Evolutionary conservation across 139 green algal species (phyloP).

Genomic region (Tetraselmis striata): DNA sequence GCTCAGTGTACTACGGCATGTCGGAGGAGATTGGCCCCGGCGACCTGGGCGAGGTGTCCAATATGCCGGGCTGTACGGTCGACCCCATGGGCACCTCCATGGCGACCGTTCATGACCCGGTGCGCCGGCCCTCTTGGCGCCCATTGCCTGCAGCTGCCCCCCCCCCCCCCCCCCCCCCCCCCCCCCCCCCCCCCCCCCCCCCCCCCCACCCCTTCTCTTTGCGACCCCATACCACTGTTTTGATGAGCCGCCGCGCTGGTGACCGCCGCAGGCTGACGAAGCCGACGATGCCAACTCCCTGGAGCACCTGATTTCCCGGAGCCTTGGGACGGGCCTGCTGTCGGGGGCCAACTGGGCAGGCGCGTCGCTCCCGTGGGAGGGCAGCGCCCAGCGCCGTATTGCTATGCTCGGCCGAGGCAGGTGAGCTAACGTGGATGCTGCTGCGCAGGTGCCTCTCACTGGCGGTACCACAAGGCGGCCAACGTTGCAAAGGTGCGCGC

Average conservation of each 20-base stretch:
- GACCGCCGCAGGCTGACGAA: not conserved
- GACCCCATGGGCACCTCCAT: not conserved
- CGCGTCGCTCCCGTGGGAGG: not conserved
- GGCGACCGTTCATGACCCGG: not conserved
- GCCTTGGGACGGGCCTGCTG: not conserved
- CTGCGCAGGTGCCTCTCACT: constrained; percentile 59
- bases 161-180: too few relatives aligned
- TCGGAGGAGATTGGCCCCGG: not conserved
- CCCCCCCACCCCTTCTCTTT: not conserved
- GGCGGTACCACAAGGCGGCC: constrained; percentile 41
- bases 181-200: too few relatives aligned
- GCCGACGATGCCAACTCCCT: not conserved
- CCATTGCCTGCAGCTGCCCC: too few relatives aligned
- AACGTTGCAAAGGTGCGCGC: constrained; percentile 4
- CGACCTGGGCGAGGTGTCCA: not conserved
- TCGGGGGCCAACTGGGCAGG: not conserved
- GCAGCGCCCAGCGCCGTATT: not conserved
- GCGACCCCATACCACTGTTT: not conserved
- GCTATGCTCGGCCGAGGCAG: too few relatives aligned
- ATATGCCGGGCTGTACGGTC: not conserved
- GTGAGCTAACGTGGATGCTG: too few relatives aligned
- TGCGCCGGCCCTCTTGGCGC: not conserved
- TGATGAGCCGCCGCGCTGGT: not conserved
- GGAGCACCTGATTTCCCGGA: not conserved
- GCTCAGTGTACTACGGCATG: not conserved